Evolutionary conservation across 768 basidiomycete genomes (phyloP), one percentile per base, ranked within the genome.

Genomic region (Porpolomopsis calyptriformis): DNA sequence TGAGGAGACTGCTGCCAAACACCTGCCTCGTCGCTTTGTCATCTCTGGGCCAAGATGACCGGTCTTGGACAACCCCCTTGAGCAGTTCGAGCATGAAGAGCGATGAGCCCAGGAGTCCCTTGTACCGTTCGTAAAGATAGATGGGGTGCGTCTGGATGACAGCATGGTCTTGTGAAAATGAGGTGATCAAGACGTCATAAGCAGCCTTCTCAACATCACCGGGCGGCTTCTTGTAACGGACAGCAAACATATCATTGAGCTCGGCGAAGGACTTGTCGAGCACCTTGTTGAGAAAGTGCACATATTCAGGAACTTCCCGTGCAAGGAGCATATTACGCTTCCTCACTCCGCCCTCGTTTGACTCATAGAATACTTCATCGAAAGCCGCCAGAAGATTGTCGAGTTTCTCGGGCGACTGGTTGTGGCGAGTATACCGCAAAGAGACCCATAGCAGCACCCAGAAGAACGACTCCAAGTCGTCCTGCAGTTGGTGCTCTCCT

Each of bases 391-490:
- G n/a, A 23, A 39, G 38, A 23, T 39, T 22, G 38, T 4, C 19
- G 3, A 39, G 38, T 11, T 19, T 4, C 4, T 42, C 41, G 4
- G 23, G 41, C 4, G 41, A 4, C 20, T 42, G 41, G n/a, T 45
- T 51, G 46, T 52, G 57, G 9, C 37, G 18, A 27, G 49, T 19
- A 33, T 52, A 56, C 12, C 48, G 46, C 10, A 55, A 40, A 9
- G 44, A 34, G n/a, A 43, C 33, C 41, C 52, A 58, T 4, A 51
- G 29, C 26, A 59, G 26, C 12, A 58, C 53, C 36, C 57, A 49
- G 29, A 54, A n/a, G 43, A 65, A 63, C 0, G 65, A 64, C 43
- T 65, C 60, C 6, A 65, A 40, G 37, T 66, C 61, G 22, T 64
- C 61, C 19, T 53, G 43, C n/a, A 62, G 46, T 0, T 23, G 39